A percentile compares a stretch with the other conserved stretches of the same genome.
These are phyloP conservation scores for Plasmodium knowlesi DNA, from an alignment of 169 alveolate species.

Conservation along the genomic window DNA sequence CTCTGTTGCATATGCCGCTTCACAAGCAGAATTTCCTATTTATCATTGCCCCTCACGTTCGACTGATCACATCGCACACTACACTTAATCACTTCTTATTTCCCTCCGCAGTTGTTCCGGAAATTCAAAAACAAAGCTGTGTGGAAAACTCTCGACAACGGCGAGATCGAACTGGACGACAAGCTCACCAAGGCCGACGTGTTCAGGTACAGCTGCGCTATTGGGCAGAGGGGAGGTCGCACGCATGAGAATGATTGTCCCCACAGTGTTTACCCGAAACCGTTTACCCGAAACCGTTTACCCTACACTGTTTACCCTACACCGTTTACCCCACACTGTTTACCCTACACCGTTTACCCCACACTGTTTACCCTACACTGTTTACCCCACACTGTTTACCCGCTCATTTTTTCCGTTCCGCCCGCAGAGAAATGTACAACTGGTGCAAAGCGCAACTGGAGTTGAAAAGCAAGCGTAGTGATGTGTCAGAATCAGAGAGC, in stretches of 20 bases:
- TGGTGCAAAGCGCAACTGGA: slow-evolving; percentile 67
- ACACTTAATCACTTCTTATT: background rate
- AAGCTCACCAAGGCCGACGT: slow-evolving; percentile 82
- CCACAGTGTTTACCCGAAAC: background rate
- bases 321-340: background rate
- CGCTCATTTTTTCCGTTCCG: background rate
- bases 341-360: no score
- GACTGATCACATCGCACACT: slow-evolving; percentile 58
- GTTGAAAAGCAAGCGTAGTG: slow-evolving; percentile 33
- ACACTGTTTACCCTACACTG: background rate
- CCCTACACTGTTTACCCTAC: no score
- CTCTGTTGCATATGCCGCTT: background rate
- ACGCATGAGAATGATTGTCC: background rate
- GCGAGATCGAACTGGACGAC: slow-evolving; percentile 86
- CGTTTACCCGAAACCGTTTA: no score
- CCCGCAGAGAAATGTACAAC: slow-evolving; percentile 63
- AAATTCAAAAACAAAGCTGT: slow-evolving; percentile 84
- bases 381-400: no score
- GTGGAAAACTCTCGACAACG: slow-evolving; percentile 85
- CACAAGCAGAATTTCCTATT: background rate
- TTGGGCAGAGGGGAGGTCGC: background rate
- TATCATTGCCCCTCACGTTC: slow-evolving; percentile 3
- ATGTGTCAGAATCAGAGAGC: slow-evolving; percentile 48
- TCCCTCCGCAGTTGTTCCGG: slow-evolving; percentile 71
- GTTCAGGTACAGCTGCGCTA: slow-evolving; percentile 76